phyloP scores from a whole-genome alignment of 176 grass and related monocot species.

The Panicum miliaceum region DNA sequence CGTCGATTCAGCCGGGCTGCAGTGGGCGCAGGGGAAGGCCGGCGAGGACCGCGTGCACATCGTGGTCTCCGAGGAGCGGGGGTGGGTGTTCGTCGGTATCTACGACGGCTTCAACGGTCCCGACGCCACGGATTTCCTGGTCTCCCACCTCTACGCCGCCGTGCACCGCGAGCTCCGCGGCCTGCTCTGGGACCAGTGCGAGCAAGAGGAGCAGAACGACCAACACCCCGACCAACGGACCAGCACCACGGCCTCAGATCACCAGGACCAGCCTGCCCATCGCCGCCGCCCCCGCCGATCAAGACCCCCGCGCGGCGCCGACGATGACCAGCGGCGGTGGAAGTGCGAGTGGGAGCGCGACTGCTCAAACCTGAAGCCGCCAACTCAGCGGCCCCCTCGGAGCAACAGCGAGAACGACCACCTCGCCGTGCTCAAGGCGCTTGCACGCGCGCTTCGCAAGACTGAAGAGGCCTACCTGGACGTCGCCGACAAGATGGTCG shows the following conservation, averaged over 20 bases:
- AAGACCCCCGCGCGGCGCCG: slow-evolving; percentile 33
- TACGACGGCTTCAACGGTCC: slow-evolving; percentile 99
- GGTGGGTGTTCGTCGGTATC: slow-evolving; percentile 97
- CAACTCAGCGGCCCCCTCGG: slow-evolving; percentile 14
- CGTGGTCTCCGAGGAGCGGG: slow-evolving; percentile 84
- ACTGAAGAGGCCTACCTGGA: slow-evolving; percentile 76
- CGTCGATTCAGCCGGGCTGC: slow-evolving; percentile 36
- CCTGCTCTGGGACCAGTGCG: slow-evolving; percentile 60
- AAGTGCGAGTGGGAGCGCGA: slow-evolving; percentile 53
- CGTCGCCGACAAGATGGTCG: slow-evolving; percentile 81
- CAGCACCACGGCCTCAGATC: slow-evolving; percentile 33
- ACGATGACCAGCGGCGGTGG: slow-evolving; percentile 42
- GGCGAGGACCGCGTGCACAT: slow-evolving; percentile 93
- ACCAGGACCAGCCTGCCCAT: slow-evolving; percentile 36
- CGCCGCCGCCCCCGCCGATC: slow-evolving; percentile 28
- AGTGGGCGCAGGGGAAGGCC: slow-evolving; percentile 96
- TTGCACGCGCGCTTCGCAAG: slow-evolving; percentile 71
- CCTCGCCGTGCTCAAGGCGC: slow-evolving; percentile 78
- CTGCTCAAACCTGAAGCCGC: slow-evolving; percentile 54
- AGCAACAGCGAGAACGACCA: slow-evolving; percentile 53
- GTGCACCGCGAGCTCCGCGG: slow-evolving; percentile 79
- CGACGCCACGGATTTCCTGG: slow-evolving; percentile 96
- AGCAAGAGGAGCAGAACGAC: slow-evolving; percentile 20
- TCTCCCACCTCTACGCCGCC: slow-evolving; percentile 84
- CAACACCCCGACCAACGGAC: slow-evolving; percentile 5